Evolutionary conservation across 192 early-diverging fungal genomes (phyloP), one percentile per base, ranked within the genome.

Genomic region (Borealophlyctis nickersoniae): DNA sequence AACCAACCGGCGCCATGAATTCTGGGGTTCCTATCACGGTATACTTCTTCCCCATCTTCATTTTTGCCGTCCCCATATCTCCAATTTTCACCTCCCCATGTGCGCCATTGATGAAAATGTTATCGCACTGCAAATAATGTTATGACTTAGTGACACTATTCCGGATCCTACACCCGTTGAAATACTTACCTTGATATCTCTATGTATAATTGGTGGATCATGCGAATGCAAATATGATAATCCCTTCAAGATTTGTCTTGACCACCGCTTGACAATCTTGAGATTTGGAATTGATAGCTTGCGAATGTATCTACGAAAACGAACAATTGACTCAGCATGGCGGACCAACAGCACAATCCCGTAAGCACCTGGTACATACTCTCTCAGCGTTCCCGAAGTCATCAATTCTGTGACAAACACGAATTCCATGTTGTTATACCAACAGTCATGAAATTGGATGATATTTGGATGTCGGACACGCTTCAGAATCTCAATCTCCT

Each of bases 71-170:
- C 24, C 89, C 89, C 84, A 91, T 88, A 66, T 91, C 89, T 31
- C 89, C 89, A 65, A 91, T 90, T 66, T 91, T 91, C 56, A 89
- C 88, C 64, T 89, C 88, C 2, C 89, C 89, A 69, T 91, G 87
- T 1, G 86, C 86, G 26, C 89, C 89, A 71, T 91, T 91, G 60
- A 91, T 91, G 59, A 91, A 91, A 53, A 91, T 91, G 52, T 91
- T 91, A 62, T 91, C 90, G 58, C 89, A 91, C 71, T 81, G 31
- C 34, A 28, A 33, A 1, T 19, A 35, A 63, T 29, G 35, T 9
- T 22, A 39, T 34, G 2, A 59, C n/a, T 48, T 53, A 54, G 24
- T 26, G 33, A 30, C 2, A 45, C 4, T n/a, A n/a, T n/a, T n/a
- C n/a, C n/a, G n/a, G n/a, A n/a, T n/a, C n/a, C n/a, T n/a, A n/a